Evolutionary conservation across 306 rosid species (phyloP).

Genomic region (Citrullus mucosospermus): DNA sequence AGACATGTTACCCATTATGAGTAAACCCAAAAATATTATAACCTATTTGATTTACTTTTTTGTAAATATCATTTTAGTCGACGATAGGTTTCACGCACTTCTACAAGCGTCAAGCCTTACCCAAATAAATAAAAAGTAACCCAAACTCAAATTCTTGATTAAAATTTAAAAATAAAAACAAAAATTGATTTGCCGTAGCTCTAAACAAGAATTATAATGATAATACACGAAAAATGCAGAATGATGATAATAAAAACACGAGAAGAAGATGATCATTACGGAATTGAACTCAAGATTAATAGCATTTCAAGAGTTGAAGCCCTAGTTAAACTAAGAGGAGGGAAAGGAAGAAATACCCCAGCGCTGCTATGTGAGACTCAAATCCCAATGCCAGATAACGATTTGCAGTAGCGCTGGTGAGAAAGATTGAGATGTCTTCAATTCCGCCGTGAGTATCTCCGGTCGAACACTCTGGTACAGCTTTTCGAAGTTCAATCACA

Average conservation of each 20-base stretch:
- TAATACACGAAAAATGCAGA: no score
- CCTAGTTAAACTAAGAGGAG: not conserved
- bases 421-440: not conserved
- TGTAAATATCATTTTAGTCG: not conserved
- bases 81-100: not conserved
- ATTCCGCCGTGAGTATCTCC: not conserved
- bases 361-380: not conserved
- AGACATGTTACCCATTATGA: not conserved
- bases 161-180: no score
- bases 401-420: not conserved
- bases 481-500: not conserved
- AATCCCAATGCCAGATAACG: not conserved
- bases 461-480: not conserved
- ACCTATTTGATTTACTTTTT: no score
- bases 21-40: not conserved
- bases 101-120: no score
- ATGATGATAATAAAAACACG: not conserved
- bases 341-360: not conserved
- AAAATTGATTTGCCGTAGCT: no score
- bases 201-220: no score
- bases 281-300: not conserved
- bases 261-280: not conserved
- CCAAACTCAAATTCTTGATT: not conserved
- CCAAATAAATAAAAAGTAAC: not conserved
- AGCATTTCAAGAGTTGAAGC: not conserved